Base-by-base conservation (phyloP, 2,329 filamentous ascomycete genomes). In the Harringtonia aguacate region DNA sequence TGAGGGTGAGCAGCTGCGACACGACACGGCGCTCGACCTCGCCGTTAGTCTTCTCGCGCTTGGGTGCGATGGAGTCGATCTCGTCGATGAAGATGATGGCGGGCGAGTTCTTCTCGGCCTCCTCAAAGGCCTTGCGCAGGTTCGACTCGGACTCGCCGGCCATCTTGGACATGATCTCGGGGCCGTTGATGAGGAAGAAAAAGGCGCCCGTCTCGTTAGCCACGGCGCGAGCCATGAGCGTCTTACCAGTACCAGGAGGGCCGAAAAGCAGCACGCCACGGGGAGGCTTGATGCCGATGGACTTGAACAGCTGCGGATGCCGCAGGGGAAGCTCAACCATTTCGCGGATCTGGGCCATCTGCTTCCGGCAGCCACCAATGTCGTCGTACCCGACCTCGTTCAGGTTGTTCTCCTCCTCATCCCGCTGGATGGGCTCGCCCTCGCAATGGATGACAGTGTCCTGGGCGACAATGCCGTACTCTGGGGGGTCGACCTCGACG, bases 121-220 rank as follows among this genome's bases (percentile, higher is more conserved):
- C 92, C 66, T 97, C 92, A 58, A 98, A 98, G n/a, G 92, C 92
- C 71, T 97, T 97, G 58, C 92, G 84, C 54, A 98, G 69, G 66
- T 97, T 97, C 48, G 90, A 97, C 67, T 97, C 92, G 47, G 92
- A 97, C 68, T 98, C 92, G 78, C 92, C 92, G 48, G 92, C 92
- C 92, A 97, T 97, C 79, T 97, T 97, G 47, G 90, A 95, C 92
- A 98, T 97, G 72, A 98, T 97, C 66, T 97, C 92, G 42, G 92
- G 92, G 52, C 92, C 90, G 68, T 97, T 97, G 78, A 98, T 97
- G 51, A 97, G 70, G 80, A 98, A 97, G 73, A 98, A 98, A 74
- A 97, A 97, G 39, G 90, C 90, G 58, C 92, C 92, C 29, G 92
- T 97, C 75, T 97, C 92, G 69, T 97, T 97, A 67, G 92, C 92